phyloP scores from a whole-genome alignment of 768 basidiomycete genomes.

The Pilatotrama ljubarskyi region DNA sequence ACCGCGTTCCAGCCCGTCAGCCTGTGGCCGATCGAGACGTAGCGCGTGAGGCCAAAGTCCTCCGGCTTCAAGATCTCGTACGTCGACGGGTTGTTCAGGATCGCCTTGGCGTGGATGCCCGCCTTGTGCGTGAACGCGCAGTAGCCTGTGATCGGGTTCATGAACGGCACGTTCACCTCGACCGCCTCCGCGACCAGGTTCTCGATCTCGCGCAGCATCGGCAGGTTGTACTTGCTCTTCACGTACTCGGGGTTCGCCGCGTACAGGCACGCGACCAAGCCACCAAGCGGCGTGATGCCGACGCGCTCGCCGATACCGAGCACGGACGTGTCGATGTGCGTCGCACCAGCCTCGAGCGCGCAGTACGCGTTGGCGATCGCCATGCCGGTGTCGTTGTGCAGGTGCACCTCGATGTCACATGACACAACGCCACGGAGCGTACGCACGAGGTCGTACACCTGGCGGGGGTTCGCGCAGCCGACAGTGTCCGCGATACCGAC shows the following conservation, averaged over 20 bases:
- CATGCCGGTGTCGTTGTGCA: conserved; percentile 99
- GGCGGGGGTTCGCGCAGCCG: conserved; percentile 97
- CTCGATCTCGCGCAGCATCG: conserved; percentile 97
- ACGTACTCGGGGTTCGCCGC: conserved; percentile 98
- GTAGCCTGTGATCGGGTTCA: conserved; percentile 97
- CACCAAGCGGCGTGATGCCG: conserved; percentile 97
- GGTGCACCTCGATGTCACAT: conserved; percentile 97
- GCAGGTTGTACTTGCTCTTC: conserved; percentile 98
- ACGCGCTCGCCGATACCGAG: conserved; percentile 99
- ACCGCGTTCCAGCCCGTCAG: conserved; percentile 99
- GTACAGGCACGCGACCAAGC: conserved; percentile 94
- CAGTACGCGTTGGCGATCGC: conserved; percentile 99
- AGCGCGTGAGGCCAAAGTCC: conserved; percentile 96
- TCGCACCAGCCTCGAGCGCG: conserved; percentile 97
- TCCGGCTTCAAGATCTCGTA: conserved; percentile 99
- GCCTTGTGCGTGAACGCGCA: conserved; percentile 99
- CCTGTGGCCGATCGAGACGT: conserved; percentile 97
- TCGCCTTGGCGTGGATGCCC: conserved; percentile 99
- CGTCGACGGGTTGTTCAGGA: conserved; percentile 97
- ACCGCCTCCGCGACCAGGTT: conserved; percentile 99
- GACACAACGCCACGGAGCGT: conserved; percentile 94
- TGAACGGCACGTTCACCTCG: conserved; percentile 96
- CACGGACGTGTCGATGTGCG: conserved; percentile 97
- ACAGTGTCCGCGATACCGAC: conserved; percentile 99
- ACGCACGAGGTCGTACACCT: conserved; percentile 97